Percentiles rank a stretch among this genome's conserved stretches.
Conservation (phyloP, 345 rosid species). For the Gossypium turneri region DNA sequence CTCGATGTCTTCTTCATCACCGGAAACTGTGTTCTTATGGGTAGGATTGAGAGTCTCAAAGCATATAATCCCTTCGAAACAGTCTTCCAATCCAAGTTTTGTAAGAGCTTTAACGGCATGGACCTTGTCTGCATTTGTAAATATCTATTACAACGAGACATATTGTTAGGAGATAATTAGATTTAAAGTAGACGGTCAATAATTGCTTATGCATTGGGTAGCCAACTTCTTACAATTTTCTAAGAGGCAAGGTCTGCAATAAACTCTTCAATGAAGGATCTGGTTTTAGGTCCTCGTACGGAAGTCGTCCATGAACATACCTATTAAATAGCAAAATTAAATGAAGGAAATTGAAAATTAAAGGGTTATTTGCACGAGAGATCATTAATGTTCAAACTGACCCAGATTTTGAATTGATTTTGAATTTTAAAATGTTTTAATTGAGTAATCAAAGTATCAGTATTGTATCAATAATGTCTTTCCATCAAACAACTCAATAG, state of each 20-base stretch:
- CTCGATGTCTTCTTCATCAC: conserved; percentile 48
- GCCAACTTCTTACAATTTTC: conserved; percentile 63
- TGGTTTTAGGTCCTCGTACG: conserved; percentile 80
- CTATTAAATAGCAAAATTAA: neutral
- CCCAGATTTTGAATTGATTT: too few relatives aligned
- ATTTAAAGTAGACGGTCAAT: neutral
- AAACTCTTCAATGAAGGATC: conserved; percentile 79
- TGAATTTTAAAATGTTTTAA: too few relatives aligned
- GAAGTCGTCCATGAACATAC: conserved; percentile 87
- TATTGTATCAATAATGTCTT: too few relatives aligned
- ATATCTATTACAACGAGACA: conserved; percentile 43
- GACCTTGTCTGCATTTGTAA: conserved; percentile 80
- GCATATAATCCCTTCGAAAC: conserved; percentile 92
- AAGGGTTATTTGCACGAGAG: neutral
- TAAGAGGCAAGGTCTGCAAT: conserved; percentile 64
- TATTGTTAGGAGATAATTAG: neutral
- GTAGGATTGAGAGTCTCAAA: conserved; percentile 80
- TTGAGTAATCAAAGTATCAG: too few relatives aligned
- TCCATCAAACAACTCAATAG: too few relatives aligned
- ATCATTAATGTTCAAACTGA: too few relatives aligned
- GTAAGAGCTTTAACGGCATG: conserved; percentile 68
- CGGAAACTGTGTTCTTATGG: conserved; percentile 36
- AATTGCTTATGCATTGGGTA: neutral
- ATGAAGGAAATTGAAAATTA: neutral
- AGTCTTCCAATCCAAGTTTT: conserved; percentile 77